Evolutionary conservation across 2,329 filamentous ascomycete species (phyloP).

Genomic region (Arthrobotrys sphaeroides): DNA sequence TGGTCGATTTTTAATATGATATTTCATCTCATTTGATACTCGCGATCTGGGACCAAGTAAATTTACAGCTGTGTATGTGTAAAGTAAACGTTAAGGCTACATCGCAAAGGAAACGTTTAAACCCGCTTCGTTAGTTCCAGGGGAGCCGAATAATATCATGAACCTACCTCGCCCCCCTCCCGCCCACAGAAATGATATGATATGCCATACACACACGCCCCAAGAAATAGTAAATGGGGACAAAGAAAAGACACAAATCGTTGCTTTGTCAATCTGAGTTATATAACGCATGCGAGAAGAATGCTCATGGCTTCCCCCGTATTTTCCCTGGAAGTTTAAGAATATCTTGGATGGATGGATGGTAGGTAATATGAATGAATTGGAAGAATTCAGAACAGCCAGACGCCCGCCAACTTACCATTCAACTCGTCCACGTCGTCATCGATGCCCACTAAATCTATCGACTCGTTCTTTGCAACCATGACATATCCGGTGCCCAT

Average conservation of each 20-base stretch:
- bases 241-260: neutral
- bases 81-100: neutral
- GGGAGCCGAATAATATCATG: neutral
- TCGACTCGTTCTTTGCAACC: constrained; percentile 47
- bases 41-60: neutral
- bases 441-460: constrained; percentile 32
- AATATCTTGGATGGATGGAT: too few species aligned
- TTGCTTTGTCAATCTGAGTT: constrained; percentile 1
- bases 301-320: too few species aligned
- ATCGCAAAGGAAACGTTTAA: neutral
- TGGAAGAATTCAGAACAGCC: constrained; percentile 45
- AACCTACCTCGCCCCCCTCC: neutral
- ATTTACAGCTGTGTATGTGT: neutral
- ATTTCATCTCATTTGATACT: neutral
- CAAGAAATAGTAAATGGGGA: neutral
- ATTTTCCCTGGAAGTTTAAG: too few species aligned
- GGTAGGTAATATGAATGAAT: too few species aligned
- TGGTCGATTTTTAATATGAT: neutral
- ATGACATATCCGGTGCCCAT: constrained; percentile 35
- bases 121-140: neutral
- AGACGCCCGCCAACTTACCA: constrained; percentile 44
- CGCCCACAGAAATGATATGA: too few species aligned
- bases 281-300: neutral
- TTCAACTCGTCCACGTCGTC: constrained; percentile 28
- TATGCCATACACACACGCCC: too few species aligned